Evolutionary conservation across 2,329 filamentous ascomycete species (phyloP).

Genomic region (Xylariaceae sp.): DNA sequence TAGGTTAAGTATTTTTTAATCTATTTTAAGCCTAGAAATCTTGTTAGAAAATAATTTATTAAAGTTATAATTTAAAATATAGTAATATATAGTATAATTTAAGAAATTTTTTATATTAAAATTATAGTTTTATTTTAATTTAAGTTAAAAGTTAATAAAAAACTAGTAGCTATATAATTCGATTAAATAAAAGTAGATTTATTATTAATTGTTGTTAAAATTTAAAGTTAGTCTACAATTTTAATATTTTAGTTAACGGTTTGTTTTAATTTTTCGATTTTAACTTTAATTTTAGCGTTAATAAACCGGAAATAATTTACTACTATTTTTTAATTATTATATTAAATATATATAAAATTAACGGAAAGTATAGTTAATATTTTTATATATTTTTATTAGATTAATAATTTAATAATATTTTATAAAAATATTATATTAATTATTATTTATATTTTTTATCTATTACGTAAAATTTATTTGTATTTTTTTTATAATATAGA

Average conservation of each 20-base stretch:
- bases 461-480: background rate
- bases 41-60: no score
- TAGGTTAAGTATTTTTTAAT: no score
- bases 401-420: slow-evolving; percentile 56
- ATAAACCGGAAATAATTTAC: no score
- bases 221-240: slow-evolving; percentile 48
- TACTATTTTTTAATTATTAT: no score
- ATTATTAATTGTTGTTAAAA: background rate
- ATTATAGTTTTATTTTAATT: slow-evolving; percentile 33
- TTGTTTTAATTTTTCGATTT: slow-evolving; percentile 18
- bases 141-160: background rate
- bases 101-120: slow-evolving; percentile 53
- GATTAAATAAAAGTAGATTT: background rate
- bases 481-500: slow-evolving; percentile 5
- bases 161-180: background rate
- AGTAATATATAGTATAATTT: slow-evolving; percentile 53
- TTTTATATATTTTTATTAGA: slow-evolving; percentile 43
- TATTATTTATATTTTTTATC: slow-evolving; percentile 22
- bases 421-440: slow-evolving; percentile 39
- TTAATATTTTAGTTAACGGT: slow-evolving; percentile 47
- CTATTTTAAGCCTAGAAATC: no score
- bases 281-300: slow-evolving; percentile 28
- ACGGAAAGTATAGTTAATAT: slow-evolving; percentile 46
- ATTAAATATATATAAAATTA: no score
- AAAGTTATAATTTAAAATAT: slow-evolving; percentile 39